Base-by-base conservation (phyloP, 2,329 filamentous ascomycete species). In the Fusarium chuoi region DNA sequence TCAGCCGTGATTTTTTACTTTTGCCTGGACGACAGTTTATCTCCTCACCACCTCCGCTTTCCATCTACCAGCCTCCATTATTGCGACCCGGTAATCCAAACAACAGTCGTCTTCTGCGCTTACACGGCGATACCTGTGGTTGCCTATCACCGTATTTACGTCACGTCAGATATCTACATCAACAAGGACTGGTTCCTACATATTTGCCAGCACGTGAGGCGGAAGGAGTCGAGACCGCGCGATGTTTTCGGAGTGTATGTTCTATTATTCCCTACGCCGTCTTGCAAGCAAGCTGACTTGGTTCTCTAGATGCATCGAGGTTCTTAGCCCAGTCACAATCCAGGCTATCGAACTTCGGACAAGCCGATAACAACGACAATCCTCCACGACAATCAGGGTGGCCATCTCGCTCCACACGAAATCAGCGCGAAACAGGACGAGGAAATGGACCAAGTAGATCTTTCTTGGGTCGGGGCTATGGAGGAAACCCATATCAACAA, bases 291-390 rank as follows among this genome's bases (percentile, higher is more conserved):
- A 33, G 64, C 71, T 78, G 61, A 77, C 68, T 54, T 66, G 36
- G 22, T 42, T 61, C 42, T 52, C 14, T 80, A 98, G 96, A 98
- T 92, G 96, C 96, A 79, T 98, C 96, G 76, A 93, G 92, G 78
- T 99, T 99, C 83, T 91, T 99, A 78, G 94, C 95, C 70, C 96
- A 98, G 89, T 98, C 95, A 76, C 95, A 98, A 87, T 97, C 95
- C 70, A 92, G 94, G 73, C 87, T 98, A 79, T 94, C 93, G 76
- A 90, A 86, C 82, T 91, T 95, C 69, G 89, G 86, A 84, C 89
- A 92, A 81, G 83, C 89, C 68, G 90, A 85, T 72, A 84, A 83
- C 70, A 84, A 82, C 54, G 78, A 76, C 38, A 67, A 71, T 44
- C 73, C 73, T 59, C 68, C 70, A 49, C 77, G 78, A 58, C 78